Base-by-base conservation (phyloP, 176 grass and related monocot genomes). In the Rhynchospora breviuscula region DNA sequence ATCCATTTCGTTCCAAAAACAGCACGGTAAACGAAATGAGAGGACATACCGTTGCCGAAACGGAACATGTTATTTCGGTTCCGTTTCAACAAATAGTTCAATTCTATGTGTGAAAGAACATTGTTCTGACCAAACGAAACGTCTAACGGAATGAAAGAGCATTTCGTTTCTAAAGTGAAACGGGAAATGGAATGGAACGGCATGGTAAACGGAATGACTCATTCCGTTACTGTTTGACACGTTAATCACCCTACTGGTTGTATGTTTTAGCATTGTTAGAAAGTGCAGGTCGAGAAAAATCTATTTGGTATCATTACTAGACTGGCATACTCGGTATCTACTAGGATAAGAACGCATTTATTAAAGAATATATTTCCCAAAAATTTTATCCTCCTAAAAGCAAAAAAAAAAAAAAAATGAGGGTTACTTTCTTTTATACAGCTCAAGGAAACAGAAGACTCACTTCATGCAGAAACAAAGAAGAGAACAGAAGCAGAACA, bases 401-500 rank as follows among this genome's bases (percentile, higher is more conserved):
- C 10, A 1, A 1, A 29, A 29, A 29, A 29, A 29, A 1, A 29
- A 35, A 40, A 67, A 67, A 67, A 2, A 1, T 54, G 10, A 1
- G 26, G 29, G 33, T 84, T 87, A 64, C 7, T 48, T 87, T 69
- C 7, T 48, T 22, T 75, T 10, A 51, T 85, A 72, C 82, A 97
- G 94, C 89, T 88, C 73, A 90, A 84, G 84, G 67, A 67, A 79
- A 67, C 63, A 59, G 89, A 93, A 33, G 87, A 62, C 71, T 88
- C 73, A 76, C 51, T 91, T 58, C 5, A 44, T 56, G 93, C 49
- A 73, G 87, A 88, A 78, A 59, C 71, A 56, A 80, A 87, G 83
- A 89, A 87, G 81, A 88, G 84, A 29, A 88, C 4, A 58, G 91
- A 91, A 44, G 22, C 70, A 51, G 94, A 93, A 63, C 89, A 93